phyloP scores from a whole-genome alignment of 257 asterid genomes.

The Vinca minor region DNA sequence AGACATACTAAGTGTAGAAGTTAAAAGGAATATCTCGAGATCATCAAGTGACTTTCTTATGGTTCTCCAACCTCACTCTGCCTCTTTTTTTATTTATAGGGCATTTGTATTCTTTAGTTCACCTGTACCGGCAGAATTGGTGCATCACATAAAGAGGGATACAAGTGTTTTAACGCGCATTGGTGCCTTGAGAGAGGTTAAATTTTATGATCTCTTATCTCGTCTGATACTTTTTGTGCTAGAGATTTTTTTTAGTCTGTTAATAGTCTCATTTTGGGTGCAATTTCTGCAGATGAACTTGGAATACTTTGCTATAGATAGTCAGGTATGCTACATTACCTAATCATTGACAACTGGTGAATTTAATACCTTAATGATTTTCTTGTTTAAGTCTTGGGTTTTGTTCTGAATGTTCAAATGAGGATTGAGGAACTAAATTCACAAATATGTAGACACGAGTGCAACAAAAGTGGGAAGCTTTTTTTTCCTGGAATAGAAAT shows the following conservation, averaged over 20 bases:
- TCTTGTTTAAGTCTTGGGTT: background rate
- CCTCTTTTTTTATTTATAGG: conserved; percentile 43
- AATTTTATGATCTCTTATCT: conserved; percentile 5
- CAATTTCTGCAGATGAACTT: conserved; percentile 80
- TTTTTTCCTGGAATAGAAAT: too few species aligned
- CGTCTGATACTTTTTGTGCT: conserved; percentile 16
- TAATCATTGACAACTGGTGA: background rate
- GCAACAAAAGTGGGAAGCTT: too few species aligned
- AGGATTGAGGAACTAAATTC: background rate
- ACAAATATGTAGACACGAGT: background rate
- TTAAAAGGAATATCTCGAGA: background rate
- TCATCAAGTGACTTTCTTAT: conserved; percentile 2
- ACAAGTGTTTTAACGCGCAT: conserved; percentile 83
- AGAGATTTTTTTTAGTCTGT: conserved; percentile 13
- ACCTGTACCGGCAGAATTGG: conserved; percentile 75
- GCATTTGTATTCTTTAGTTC: conserved; percentile 97
- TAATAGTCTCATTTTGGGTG: conserved; percentile 30
- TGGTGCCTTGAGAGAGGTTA: conserved; percentile 97
- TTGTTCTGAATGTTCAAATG: background rate
- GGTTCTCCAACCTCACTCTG: conserved; percentile 12
- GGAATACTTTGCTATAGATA: conserved; percentile 91
- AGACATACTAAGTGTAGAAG: background rate
- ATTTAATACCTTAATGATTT: too few species aligned
- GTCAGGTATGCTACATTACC: conserved; percentile 55
- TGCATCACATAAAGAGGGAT: conserved; percentile 70